Percentiles rank a stretch among this genome's conserved stretches.
Conservation (phyloP, 2,329 filamentous ascomycete species). For the Drechslerella coelobrocha region DNA sequence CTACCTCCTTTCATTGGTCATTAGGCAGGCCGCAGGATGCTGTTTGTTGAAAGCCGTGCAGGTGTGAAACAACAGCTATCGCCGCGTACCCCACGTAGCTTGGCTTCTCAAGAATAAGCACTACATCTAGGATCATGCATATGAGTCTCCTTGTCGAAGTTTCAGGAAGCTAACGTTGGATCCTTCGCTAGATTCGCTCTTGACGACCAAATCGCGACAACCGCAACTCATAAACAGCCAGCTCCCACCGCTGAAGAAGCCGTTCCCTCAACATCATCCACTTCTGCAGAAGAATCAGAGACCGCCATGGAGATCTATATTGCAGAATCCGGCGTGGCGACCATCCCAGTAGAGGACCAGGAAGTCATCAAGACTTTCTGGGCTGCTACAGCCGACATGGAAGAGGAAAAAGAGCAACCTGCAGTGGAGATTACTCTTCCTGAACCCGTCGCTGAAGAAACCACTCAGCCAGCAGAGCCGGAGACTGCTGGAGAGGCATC, state of each 20-base stretch:
- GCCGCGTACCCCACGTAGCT: slow-evolving; percentile 4
- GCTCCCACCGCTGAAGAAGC: slow-evolving; percentile 1
- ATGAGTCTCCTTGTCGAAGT: background rate
- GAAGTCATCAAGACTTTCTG: slow-evolving; percentile 29
- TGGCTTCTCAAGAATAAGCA: slow-evolving; percentile 2
- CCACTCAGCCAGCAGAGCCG: background rate
- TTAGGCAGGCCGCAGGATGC: slow-evolving; percentile 30
- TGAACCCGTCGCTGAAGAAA: slow-evolving; percentile 11
- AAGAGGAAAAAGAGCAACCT: slow-evolving; percentile 16
- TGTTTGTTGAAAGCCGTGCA: slow-evolving; percentile 16
- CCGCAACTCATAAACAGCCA: slow-evolving; percentile 29
- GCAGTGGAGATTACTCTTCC: slow-evolving; percentile 40
- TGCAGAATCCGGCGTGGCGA: slow-evolving; percentile 24
- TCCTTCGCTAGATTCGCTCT: slow-evolving; percentile 31
- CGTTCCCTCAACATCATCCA: slow-evolving; percentile 1
- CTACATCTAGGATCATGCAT: slow-evolving; percentile 3
- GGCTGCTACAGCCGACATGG: slow-evolving; percentile 19
- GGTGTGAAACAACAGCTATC: slow-evolving; percentile 12
- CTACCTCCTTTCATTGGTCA: slow-evolving; percentile 16
- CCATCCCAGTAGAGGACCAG: slow-evolving; percentile 34
- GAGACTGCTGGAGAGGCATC: background rate
- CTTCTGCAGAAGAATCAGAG: background rate
- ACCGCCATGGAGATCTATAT: slow-evolving; percentile 11
- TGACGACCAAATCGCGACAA: slow-evolving; percentile 18
- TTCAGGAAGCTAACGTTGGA: slow-evolving; percentile 16